A percentile compares a stretch with the other conserved stretches of the same genome.
Evolutionary conservation across 148 eudicot species (phyloP).

Genomic region (Suaeda aralocaspica): DNA sequence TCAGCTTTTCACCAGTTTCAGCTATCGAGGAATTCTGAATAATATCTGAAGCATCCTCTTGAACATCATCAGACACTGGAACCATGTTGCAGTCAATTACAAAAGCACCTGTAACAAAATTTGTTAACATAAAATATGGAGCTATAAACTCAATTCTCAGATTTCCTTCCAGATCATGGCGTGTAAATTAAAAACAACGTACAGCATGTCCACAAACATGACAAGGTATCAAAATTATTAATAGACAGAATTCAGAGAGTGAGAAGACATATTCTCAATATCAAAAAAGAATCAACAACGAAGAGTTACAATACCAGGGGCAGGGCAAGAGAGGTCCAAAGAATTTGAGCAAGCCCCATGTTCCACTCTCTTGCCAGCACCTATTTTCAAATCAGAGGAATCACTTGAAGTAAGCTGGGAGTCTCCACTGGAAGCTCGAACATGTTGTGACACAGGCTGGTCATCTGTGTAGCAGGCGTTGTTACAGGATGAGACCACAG

Average conservation of each 20-base stretch:
- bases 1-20: conserved; percentile 17
- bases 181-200: background rate
- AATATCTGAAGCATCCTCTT: conserved; percentile 31
- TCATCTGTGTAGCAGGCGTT: conserved; percentile 21
- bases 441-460: conserved; percentile 17
- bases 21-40: conserved; percentile 20
- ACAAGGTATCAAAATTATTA: conserved; percentile 10
- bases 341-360: conserved; percentile 16
- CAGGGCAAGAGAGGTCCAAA: conserved; percentile 28
- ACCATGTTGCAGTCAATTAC: conserved; percentile 43
- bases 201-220: background rate
- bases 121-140: conserved; percentile 1
- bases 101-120: conserved; percentile 28
- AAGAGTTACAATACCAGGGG: conserved; percentile 28
- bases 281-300: background rate
- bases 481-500: conserved; percentile 21
- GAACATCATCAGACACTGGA: conserved; percentile 32
- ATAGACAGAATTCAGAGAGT: background rate
- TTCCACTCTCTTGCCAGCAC: conserved; percentile 19
- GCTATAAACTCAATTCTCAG: background rate
- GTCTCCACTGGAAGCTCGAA: conserved; percentile 28
- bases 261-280: background rate
- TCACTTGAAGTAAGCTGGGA: conserved; percentile 38
- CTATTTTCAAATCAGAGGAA: conserved; percentile 24
- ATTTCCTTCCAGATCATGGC: background rate